Percentiles rank a stretch among this genome's conserved stretches.
These are phyloP conservation scores for Neophaeococcomyces mojaviensis DNA, from an alignment of 2,329 filamentous ascomycete species.

Conservation along the genomic window DNA sequence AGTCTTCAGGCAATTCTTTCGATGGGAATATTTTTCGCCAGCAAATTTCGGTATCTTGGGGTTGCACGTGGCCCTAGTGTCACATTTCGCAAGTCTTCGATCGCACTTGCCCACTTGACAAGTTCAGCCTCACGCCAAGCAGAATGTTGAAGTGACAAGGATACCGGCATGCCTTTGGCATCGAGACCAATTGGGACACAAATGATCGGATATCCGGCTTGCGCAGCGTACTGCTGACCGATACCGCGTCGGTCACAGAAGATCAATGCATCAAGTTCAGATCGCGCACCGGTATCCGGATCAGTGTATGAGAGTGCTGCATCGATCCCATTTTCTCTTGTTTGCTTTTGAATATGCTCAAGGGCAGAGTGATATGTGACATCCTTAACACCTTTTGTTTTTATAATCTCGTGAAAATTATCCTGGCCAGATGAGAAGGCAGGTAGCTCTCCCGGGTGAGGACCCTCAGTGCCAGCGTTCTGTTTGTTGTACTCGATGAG, in stretches of 20 bases:
- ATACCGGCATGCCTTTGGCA: slow-evolving; percentile 21
- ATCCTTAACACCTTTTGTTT: slow-evolving; percentile 20
- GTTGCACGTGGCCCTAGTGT: not conserved
- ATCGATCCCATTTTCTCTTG: slow-evolving; percentile 26
- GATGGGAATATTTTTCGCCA: slow-evolving; percentile 3
- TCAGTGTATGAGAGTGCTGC: slow-evolving; percentile 21
- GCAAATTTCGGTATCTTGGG: slow-evolving; percentile 3
- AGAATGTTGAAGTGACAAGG: slow-evolving; percentile 24
- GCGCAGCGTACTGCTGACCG: slow-evolving; percentile 28
- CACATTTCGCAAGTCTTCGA: slow-evolving; percentile 23
- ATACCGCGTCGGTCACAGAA: slow-evolving; percentile 26
- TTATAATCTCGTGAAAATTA: slow-evolving; percentile 13
- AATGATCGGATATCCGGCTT: slow-evolving; percentile 28
- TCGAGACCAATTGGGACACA: slow-evolving; percentile 27
- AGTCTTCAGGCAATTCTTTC: slow-evolving; percentile 16
- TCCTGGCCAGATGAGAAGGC: slow-evolving; percentile 26
- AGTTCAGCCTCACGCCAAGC: slow-evolving; percentile 26
- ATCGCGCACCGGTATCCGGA: slow-evolving; percentile 18
- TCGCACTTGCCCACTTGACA: slow-evolving; percentile 28
- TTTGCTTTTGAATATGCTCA: slow-evolving; percentile 24
- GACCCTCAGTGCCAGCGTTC: slow-evolving; percentile 21
- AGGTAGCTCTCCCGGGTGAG: slow-evolving; percentile 20
- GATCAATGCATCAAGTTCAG: slow-evolving; percentile 24
- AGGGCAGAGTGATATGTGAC: slow-evolving; percentile 24
- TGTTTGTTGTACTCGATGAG: slow-evolving; percentile 19